These are phyloP conservation scores for Galerina marginata DNA, from an alignment of 768 basidiomycete species.

Conservation along the genomic window DNA sequence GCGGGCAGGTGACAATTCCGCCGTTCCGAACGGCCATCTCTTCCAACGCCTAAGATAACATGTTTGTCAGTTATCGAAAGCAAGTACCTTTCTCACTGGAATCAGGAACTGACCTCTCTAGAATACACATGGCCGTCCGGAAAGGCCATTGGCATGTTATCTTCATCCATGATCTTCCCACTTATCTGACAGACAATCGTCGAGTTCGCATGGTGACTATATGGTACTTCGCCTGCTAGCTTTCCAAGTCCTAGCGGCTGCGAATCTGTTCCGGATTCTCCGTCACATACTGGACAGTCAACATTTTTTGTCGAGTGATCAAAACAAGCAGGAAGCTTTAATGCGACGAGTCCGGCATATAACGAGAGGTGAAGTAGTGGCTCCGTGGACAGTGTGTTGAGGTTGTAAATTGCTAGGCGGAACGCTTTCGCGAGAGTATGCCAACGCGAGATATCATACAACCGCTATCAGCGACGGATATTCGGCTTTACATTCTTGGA, in stretches of 20 bases:
- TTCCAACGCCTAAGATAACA: constrained; percentile 68
- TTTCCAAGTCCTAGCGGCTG: constrained; percentile 63
- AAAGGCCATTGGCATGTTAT: constrained; percentile 92
- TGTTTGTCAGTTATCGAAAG: constrained; percentile 19
- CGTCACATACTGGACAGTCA: constrained; percentile 92
- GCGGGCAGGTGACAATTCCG: constrained; percentile 85
- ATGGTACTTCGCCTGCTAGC: constrained; percentile 86
- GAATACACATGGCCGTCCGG: constrained; percentile 94
- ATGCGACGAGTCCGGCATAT: constrained; percentile 88
- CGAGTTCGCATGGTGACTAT: constrained; percentile 93
- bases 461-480: constrained; percentile 51
- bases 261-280: constrained; percentile 42
- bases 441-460: constrained; percentile 89
- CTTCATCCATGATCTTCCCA: constrained; percentile 94
- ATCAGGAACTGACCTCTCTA: constrained; percentile 65
- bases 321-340: constrained; percentile 89
- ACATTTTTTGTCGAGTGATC: constrained; percentile 66
- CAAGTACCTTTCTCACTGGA: constrained; percentile 16
- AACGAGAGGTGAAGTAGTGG: constrained; percentile 87
- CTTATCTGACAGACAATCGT: constrained; percentile 92
- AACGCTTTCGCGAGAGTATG: constrained; percentile 73
- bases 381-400: constrained; percentile 88
- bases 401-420: constrained; percentile 82
- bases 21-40: constrained; percentile 85
- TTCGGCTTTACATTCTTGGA: not conserved